Base-by-base conservation (phyloP, 345 rosid genomes). In the Toxicodendron radicans region DNA sequence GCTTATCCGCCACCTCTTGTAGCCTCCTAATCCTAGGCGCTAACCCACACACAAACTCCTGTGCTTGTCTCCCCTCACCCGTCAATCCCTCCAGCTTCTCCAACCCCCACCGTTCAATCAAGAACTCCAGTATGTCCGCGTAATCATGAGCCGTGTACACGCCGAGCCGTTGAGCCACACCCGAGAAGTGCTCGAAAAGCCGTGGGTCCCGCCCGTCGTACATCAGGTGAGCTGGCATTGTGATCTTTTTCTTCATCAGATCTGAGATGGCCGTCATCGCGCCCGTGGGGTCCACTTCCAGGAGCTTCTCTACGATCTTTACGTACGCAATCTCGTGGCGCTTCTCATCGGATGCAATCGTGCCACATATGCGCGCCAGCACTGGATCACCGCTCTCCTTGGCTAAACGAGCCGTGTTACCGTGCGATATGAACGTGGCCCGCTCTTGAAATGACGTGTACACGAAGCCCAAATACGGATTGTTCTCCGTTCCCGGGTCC, bases 401-500 rank as follows among this genome's bases (percentile, higher is more conserved):
- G 20, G 94, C 91, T 7, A 89, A 59, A 30, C 90, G 76, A 23
- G 97, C 97, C 20, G 91, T 91, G 88, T 91, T 91, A 51, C 92
- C 97, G 71, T 91, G 97, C 23, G 94, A 91, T 10, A 91, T 78
- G 83, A 89, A 89, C 18, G 97, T 89, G 70, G 97, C 97, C 75
- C 94, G 85, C 80, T 91, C 94, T 69, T 91, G 97, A 84, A 89
- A 91, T 9, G 97, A 91, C n/a, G 97, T 91, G 88, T 91, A 91
- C 7, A 89, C 90, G 54, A 85, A 91, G 9, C 97, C 94, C 75
- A 88, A n/a, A 72, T 91, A 91, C 2, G 94, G 97, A 71, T 89
- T 91, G 81, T 91, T 89, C 66, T 89, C 92, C 0, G 89, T 82
- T 52, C 90, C 89, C 2, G 91, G 92, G 35, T 89, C 90, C 97